A percentile compares a stretch with the other conserved stretches of the same genome.
These are phyloP conservation scores for Lantana camara DNA, from an alignment of 257 asterid species.

Conservation along the genomic window DNA sequence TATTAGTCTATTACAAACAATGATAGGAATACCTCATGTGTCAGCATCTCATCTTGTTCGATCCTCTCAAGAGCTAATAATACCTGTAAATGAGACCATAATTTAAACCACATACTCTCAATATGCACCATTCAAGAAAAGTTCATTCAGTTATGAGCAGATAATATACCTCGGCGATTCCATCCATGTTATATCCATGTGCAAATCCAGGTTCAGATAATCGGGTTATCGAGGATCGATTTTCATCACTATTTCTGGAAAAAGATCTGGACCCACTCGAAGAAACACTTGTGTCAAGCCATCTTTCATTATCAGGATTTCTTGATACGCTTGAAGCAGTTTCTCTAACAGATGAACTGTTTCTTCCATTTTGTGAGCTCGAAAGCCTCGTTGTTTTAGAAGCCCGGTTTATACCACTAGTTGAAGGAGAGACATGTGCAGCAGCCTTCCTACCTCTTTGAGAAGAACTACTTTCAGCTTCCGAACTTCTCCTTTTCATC, in stretches of 20 bases:
- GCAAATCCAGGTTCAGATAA: conserved; percentile 39
- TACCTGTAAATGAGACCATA: conserved; percentile 44
- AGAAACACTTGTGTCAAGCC: conserved; percentile 38
- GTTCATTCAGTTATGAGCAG: background rate
- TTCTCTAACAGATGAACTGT: conserved; percentile 36
- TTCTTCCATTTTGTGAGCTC: conserved; percentile 38
- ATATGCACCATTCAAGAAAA: background rate
- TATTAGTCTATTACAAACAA: background rate
- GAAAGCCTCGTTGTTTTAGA: conserved; percentile 38
- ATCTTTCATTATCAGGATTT: conserved; percentile 31
- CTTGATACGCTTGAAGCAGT: conserved; percentile 32
- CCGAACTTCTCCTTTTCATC: conserved; percentile 48
- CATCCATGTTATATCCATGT: conserved; percentile 54
- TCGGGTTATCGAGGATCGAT: conserved; percentile 31
- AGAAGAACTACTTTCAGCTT: conserved; percentile 56
- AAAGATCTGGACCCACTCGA: conserved; percentile 47
- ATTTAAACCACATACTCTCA: background rate
- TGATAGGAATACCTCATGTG: conserved; percentile 61
- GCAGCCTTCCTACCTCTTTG: conserved; percentile 40
- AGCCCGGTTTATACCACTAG: conserved; percentile 32
- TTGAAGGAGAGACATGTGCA: conserved; percentile 34
- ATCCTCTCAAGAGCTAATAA: conserved; percentile 82
- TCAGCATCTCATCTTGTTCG: conserved; percentile 63
- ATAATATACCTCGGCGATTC: conserved; percentile 63
- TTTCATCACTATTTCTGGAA: conserved; percentile 40